Conservation (phyloP, 2,329 filamentous ascomycete genomes). For the Macrophomina phaseolina region DNA sequence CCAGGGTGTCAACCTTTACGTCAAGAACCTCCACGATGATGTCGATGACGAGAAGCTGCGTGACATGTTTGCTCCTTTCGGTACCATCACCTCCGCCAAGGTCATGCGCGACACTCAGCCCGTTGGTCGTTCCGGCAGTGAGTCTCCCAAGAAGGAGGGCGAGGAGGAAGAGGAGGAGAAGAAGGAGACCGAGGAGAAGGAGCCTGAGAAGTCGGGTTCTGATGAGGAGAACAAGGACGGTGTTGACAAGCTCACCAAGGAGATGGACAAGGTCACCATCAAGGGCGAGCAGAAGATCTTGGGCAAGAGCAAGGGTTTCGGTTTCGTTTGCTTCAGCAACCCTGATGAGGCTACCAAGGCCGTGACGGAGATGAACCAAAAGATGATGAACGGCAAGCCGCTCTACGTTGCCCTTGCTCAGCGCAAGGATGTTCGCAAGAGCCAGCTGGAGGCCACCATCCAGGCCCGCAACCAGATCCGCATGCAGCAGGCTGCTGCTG, state of each 20-base stretch:
- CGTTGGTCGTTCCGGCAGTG: slow-evolving; percentile 55
- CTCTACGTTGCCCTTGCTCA: slow-evolving; percentile 97
- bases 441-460: slow-evolving; percentile 97
- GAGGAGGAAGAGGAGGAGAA: slow-evolving; percentile 60
- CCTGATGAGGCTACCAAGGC: slow-evolving; percentile 99
- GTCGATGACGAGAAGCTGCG: slow-evolving; percentile 98
- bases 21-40: slow-evolving; percentile 98
- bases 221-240: slow-evolving; percentile 65
- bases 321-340: slow-evolving; percentile 99
- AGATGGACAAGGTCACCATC: slow-evolving; percentile 59
- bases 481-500: slow-evolving; percentile 95
- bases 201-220: slow-evolving; percentile 59
- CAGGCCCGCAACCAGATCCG: slow-evolving; percentile 98
- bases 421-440: slow-evolving; percentile 99
- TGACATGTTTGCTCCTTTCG: slow-evolving; percentile 87
- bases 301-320: slow-evolving; percentile 99
- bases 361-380: slow-evolving; percentile 99
- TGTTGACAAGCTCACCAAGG: slow-evolving; percentile 44
- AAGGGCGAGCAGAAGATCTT: slow-evolving; percentile 69
- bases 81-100: slow-evolving; percentile 97
- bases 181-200: slow-evolving; percentile 60
- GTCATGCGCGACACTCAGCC: slow-evolving; percentile 87
- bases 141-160: slow-evolving; percentile 53
- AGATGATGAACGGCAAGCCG: slow-evolving; percentile 96
- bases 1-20: slow-evolving; percentile 98